Base-by-base conservation (phyloP, 176 grass and related monocot species). In the Dactylis glomerata region DNA sequence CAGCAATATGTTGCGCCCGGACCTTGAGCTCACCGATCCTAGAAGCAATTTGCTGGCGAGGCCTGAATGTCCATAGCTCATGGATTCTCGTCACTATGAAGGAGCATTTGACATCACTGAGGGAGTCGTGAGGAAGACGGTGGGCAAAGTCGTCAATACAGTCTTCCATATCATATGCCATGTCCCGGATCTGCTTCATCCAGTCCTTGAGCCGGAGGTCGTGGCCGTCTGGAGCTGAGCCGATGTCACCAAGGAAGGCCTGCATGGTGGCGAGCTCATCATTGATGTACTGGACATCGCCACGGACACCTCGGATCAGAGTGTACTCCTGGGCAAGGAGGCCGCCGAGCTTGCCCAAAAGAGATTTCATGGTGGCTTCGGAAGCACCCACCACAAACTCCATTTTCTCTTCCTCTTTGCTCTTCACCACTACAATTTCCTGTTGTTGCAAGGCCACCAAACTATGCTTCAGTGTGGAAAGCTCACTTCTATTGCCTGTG, bases 111-210 rank as follows among this genome's bases (percentile, higher is more conserved):
- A 6, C 14, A 46, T 72, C 68, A 11, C 40, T 28, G n/a, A 42
- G 41, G 13, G 68, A 44, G 42, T 72, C 41, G 0, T 8, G 12
- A 3, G 68, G 68, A 0, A 72, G 41, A 2, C 40, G 68, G 68
- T 72, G 68, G 14, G 68, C 14, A 28, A 72, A 72, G 40, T 72
- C 37, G 14, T 72, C 40, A 1, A 72, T 72, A 6, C 68, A 72
- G 15, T 72, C 68, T 28, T 72, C 68, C 24, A 46, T 72, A 24
- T 72, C 68, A 6, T 72, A 72, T 24, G 12, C 68, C 68, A 72
- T 72, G 40, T 72, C 68, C 4, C 68, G 68, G 11, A 72, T 72
- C 68, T 72, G 68, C n/a, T 72, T 72, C 68, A 72, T 72, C 68
- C 40, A 72, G 40, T 72, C 68, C 68, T 27, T 72, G 3, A 72